Evolutionary conservation across 73 alveolate genomes (phyloP), one percentile per base, ranked within the genome.

Genomic region (Paramecium pentaurelia): DNA sequence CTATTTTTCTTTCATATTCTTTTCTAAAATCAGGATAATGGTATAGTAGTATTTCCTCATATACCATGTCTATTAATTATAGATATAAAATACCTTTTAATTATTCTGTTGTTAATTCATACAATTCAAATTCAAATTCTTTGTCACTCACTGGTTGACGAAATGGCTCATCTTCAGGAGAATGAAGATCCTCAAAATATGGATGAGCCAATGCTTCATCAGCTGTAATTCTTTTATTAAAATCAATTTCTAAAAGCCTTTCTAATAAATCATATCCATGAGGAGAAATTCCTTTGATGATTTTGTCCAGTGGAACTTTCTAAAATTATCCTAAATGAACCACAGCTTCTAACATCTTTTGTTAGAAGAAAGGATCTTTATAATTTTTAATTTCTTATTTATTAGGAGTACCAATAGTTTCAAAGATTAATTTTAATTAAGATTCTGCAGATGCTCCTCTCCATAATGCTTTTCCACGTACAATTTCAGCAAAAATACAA

Each of bases 191-290:
- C 85, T 95, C 98, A 80, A 95, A 95, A 94, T 95, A 95, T 58
- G 98, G 98, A 94, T 95, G 98, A 54, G 90, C 86, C 30, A 95
- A 59, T 14, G 97, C 96, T 68, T 95, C 88, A 25, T 94, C 95
- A 3, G 94, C 97, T 8, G 95, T 87, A 5, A 88, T 88, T 91
- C 97, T 94, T 37, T 94, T 95, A 8, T 25, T 44, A 30, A 94
- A 96, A 75, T 92, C 96, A 54, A 95, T 93, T 47, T 94, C 95
- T 3, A 95, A 58, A 60, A 95, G 87, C 49, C 93, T 95, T 36
- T 93, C 93, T 37, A 95, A 77, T 80, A 95, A 92, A 92, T 95
- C 98, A 45, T 92, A 86, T 14, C 97, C 98, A 60, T 92, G 88
- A 22, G 96, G 96, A 92, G 93, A 92, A 40, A 93, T 95, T 60